Evolutionary conservation across 805 yeast species (phyloP).

Genomic region (Schwanniomyces occidentalis): DNA sequence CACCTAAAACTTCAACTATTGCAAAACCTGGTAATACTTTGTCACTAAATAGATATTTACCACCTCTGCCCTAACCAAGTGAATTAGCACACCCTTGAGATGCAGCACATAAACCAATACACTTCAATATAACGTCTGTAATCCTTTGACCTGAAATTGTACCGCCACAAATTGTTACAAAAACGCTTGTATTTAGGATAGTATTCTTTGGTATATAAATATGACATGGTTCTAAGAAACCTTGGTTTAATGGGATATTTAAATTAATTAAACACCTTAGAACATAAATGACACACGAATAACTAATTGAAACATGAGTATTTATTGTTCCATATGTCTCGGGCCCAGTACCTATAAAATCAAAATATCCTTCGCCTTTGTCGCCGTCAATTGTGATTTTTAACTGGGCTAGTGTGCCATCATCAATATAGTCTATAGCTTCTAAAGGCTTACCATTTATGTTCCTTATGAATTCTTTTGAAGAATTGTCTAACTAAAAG

Average conservation of each 20-base stretch:
- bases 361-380: constrained; percentile 68
- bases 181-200: no score
- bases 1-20: constrained; percentile 93
- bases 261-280: constrained; percentile 79
- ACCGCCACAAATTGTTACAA: no score
- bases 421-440: constrained; percentile 74
- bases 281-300: constrained; percentile 86
- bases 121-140: no score
- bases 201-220: no score
- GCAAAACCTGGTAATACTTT: no score
- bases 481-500: constrained; percentile 32
- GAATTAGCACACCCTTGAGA: no score
- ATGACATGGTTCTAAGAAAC: no score
- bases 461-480: constrained; percentile 35
- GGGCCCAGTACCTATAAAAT: constrained; percentile 79
- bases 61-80: no score
- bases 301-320: constrained; percentile 89
- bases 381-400: constrained; percentile 48
- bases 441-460: constrained; percentile 41
- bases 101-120: no score
- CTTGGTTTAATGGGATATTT: constrained; percentile 81
- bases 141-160: no score
- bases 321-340: constrained; percentile 53
- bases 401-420: constrained; percentile 69
- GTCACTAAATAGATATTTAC: no score